phyloP scores from a whole-genome alignment of 1,139 yeast genomes.

The Taphrina wiesneri region DNA sequence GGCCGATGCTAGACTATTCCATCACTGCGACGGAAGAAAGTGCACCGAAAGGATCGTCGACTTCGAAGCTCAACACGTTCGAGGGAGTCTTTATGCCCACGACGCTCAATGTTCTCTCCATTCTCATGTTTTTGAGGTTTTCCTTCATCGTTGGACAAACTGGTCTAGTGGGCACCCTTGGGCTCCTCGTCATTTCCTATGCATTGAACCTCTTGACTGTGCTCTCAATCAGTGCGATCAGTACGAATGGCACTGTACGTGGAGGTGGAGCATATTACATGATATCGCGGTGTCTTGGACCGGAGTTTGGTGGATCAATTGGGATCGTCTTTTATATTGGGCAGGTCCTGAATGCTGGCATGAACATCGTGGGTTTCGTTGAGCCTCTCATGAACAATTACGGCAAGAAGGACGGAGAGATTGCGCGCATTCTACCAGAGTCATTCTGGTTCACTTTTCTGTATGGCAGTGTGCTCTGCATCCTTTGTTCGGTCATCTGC shows the following conservation, averaged over 20 bases:
- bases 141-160: slow-evolving; percentile 79
- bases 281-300: slow-evolving; percentile 76
- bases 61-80: slow-evolving; percentile 63
- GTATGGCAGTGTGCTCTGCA: slow-evolving; percentile 66
- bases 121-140: slow-evolving; percentile 74
- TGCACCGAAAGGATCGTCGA: neutral
- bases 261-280: slow-evolving; percentile 86
- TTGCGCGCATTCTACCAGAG: slow-evolving; percentile 42
- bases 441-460: slow-evolving; percentile 55
- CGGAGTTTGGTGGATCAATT: slow-evolving; percentile 83
- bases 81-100: slow-evolving; percentile 81
- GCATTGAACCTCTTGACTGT: slow-evolving; percentile 67
- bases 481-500: slow-evolving; percentile 74
- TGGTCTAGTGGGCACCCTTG: slow-evolving; percentile 63
- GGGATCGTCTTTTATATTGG: slow-evolving; percentile 77
- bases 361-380: slow-evolving; percentile 77
- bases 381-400: slow-evolving; percentile 71
- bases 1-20: slow-evolving; percentile 21
- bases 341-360: slow-evolving; percentile 70
- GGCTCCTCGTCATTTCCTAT: slow-evolving; percentile 56
- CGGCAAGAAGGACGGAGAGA: slow-evolving; percentile 60
- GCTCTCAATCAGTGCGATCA: slow-evolving; percentile 72
- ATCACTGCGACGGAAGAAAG: slow-evolving; percentile 24
- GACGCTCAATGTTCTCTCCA: slow-evolving; percentile 70
- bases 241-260: slow-evolving; percentile 78